A percentile compares a stretch with the other conserved stretches of the same genome.
phyloP scores from a whole-genome alignment of 106 monocot species.

The Hemerocallis citrina region DNA sequence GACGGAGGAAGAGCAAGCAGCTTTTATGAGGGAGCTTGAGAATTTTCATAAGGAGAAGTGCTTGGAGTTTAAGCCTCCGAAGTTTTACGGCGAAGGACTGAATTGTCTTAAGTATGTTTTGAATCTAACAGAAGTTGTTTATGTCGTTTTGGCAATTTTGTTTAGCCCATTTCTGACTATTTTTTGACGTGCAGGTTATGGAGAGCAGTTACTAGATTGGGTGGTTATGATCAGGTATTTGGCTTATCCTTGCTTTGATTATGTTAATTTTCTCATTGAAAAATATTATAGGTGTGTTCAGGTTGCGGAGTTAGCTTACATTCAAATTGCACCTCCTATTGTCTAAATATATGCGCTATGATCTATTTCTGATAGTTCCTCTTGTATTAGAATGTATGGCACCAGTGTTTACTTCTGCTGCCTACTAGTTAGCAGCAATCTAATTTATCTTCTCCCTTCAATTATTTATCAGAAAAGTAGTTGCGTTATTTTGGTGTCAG shows the following conservation, averaged over 20 bases:
- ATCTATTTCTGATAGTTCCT: no score
- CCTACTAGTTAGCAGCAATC: neutral
- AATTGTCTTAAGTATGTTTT: constrained; percentile 90
- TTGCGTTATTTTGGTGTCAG: neutral
- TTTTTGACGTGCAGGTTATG: constrained; percentile 60
- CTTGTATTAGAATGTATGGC: no score
- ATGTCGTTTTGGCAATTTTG: no score
- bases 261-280: neutral
- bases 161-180: no score
- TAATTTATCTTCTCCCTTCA: neutral
- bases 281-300: no score
- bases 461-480: neutral
- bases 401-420: neutral
- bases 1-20: constrained; percentile 76
- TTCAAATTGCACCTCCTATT: no score
- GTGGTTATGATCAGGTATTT: constrained; percentile 86
- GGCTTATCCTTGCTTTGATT: neutral
- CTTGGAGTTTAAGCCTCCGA: constrained; percentile 92
- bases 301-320: no score
- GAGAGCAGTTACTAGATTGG: constrained; percentile 83
- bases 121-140: no score
- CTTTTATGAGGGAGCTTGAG: constrained; percentile 89
- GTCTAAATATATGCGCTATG: no score
- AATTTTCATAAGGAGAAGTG: constrained; percentile 67
- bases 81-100: constrained; percentile 87